phyloP scores from a whole-genome alignment of 1,139 yeast genomes.

The Debaryomyces singareniensis region DNA sequence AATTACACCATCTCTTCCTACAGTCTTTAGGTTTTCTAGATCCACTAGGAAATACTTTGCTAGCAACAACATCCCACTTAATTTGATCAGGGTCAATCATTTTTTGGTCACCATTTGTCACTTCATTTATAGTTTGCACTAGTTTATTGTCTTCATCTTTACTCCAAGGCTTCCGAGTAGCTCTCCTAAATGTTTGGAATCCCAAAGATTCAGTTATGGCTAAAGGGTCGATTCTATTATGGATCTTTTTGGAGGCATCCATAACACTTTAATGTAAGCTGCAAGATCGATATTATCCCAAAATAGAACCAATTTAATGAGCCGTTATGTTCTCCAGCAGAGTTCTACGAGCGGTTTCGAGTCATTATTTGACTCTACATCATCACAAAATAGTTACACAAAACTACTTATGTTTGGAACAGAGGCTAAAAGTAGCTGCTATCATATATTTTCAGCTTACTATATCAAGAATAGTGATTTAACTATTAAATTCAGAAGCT shows the following conservation, averaged over 20 bases:
- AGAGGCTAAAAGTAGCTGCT: too few species aligned
- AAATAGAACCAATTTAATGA: too few species aligned
- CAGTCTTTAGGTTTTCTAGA: constrained; percentile 62
- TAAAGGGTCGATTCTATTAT: constrained; percentile 51
- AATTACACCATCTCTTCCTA: constrained; percentile 70
- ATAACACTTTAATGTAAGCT: too few species aligned
- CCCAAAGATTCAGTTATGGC: constrained; percentile 72
- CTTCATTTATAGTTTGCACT: constrained; percentile 27
- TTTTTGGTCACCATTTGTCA: constrained; percentile 15
- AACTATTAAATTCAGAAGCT: too few species aligned
- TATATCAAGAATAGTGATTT: too few species aligned
- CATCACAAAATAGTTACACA: too few species aligned
- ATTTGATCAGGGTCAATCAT: constrained; percentile 27
- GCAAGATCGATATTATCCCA: too few species aligned
- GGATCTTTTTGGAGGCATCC: constrained; percentile 8
- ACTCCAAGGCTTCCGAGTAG: constrained; percentile 61
- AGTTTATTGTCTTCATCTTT: constrained; percentile 55
- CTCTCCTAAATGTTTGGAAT: constrained; percentile 62
- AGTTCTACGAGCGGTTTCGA: too few species aligned
- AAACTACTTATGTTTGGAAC: too few species aligned
- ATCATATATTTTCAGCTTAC: too few species aligned
- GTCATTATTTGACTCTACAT: too few species aligned
- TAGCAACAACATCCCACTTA: constrained; percentile 69
- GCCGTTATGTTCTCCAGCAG: too few species aligned
- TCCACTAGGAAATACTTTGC: constrained; percentile 25